Conservation (phyloP, 371 early-diverging fungal species). For the Saksenaea oblongispora region DNA sequence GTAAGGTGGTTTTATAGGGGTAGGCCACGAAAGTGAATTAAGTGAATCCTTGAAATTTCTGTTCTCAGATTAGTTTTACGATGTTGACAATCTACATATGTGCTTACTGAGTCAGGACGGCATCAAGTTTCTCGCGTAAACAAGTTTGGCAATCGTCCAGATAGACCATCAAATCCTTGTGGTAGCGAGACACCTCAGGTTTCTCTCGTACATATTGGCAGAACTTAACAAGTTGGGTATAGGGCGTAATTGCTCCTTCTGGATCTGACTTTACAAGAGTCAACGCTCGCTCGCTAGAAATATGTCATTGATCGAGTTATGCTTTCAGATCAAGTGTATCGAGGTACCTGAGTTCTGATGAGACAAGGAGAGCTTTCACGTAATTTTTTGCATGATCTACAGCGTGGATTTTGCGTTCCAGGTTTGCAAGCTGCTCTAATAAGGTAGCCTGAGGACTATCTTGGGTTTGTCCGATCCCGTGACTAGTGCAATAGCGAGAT, state of each 20-base stretch:
- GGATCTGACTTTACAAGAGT: slow-evolving; percentile 33
- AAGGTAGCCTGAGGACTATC: slow-evolving; percentile 10
- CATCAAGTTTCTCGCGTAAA: slow-evolving; percentile 43
- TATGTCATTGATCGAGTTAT: neutral
- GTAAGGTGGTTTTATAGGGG: slow-evolving; percentile 46
- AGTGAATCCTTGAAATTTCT: slow-evolving; percentile 51
- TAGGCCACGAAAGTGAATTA: slow-evolving; percentile 56
- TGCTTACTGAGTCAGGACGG: slow-evolving; percentile 41
- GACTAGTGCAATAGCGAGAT: slow-evolving; percentile 4
- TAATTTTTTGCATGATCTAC: slow-evolving; percentile 31
- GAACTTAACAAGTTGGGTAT: slow-evolving; percentile 32
- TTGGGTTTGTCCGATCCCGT: neutral
- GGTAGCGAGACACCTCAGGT: slow-evolving; percentile 8
- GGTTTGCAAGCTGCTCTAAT: slow-evolving; percentile 7
- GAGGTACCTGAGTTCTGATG: slow-evolving; percentile 35
- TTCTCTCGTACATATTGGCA: slow-evolving; percentile 12
- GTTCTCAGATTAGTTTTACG: neutral
- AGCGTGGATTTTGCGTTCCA: slow-evolving; percentile 27
- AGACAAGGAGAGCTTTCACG: slow-evolving; percentile 35
- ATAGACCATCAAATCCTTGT: slow-evolving; percentile 25
- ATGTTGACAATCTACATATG: neutral
- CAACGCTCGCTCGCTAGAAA: slow-evolving; percentile 36
- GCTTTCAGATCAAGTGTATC: neutral
- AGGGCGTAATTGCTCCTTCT: slow-evolving; percentile 42
- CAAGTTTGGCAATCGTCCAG: slow-evolving; percentile 23